Evolutionary conservation across 2,329 filamentous ascomycete genomes (phyloP), one percentile per base, ranked within the genome.

Genomic region (Grosmannia clavigera): DNA sequence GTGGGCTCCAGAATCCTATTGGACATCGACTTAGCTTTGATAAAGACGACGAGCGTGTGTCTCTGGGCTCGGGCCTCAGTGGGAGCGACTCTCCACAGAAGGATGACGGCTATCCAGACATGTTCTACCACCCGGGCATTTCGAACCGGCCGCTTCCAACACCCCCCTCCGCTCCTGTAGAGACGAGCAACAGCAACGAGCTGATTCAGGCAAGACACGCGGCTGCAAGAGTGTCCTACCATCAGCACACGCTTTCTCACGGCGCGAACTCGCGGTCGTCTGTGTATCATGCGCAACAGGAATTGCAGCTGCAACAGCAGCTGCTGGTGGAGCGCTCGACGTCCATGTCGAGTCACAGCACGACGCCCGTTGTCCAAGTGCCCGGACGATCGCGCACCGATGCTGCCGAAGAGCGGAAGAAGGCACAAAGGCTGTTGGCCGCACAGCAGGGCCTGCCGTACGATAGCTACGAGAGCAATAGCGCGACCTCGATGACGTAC

Each of bases 361-460:
- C 86, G 64, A 88, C 88, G 9, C 91, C 92, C 40, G 82, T 85
- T 61, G 81, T 92, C 35, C 81, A 88, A 64, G 81, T 91, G 35
- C 91, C 94, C n/a, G 86, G 89, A 48, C 83, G 94, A 61, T 96
- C 94, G 43, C 92, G 95, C 72, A 99, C 94, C 10, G 94, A 99
- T 74, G 92, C 92, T 48, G 88, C 95, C 48, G 86, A 86, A 64
- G 81, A 85, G 66, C 77, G 83, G 48, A 81, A 78, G 66, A 78
- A 76, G 60, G 69, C 72, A 14, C 78, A 82, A 64, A 77, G 80
- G 58, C 79, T 80, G 55, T 71, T 81, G 33, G 70, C 76, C 10
- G 72, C 75, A 51, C 78, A 81, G 55, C 78, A 81, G 54, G 77
- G 61, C 12, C 68, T 76, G 27, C 71, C 75, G 2, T 75, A 83